Evolutionary conservation across 192 early-diverging fungal species (phyloP).

Genomic region (Coemansia sp.): DNA sequence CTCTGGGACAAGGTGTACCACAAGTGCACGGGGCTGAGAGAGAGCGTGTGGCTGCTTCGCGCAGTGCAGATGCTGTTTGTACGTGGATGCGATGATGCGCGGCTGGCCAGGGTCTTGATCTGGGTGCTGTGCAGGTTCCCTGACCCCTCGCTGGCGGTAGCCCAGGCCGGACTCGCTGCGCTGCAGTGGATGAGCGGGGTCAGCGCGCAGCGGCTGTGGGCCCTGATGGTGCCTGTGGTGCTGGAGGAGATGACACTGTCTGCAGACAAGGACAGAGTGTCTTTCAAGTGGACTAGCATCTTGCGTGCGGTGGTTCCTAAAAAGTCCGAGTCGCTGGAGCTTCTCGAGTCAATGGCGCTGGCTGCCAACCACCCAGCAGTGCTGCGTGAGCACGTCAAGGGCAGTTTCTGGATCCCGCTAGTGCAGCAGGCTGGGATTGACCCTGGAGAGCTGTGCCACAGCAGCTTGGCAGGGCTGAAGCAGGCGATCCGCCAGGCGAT

Average conservation of each 20-base stretch:
- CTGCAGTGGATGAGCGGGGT: conserved; percentile 16
- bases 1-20: conserved; percentile 81
- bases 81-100: conserved; percentile 25
- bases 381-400: conserved; percentile 41
- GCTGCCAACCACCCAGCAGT: conserved; percentile 46
- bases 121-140: conserved; percentile 45
- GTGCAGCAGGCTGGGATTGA: conserved; percentile 71
- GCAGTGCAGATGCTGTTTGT: conserved; percentile 49
- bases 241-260: conserved; percentile 16
- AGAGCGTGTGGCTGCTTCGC: conserved; percentile 68
- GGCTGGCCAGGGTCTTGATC: conserved; percentile 14
- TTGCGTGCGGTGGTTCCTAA: conserved; percentile 8
- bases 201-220: conserved; percentile 29
- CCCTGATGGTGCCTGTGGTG: conserved; percentile 2
- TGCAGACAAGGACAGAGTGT: neutral
- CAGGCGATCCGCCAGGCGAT: conserved; percentile 51
- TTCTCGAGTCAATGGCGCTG: conserved; percentile 56
- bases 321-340: conserved; percentile 5
- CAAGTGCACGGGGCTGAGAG: conserved; percentile 61
- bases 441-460: conserved; percentile 61
- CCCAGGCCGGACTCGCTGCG: neutral
- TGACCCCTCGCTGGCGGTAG: conserved; percentile 16
- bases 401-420: conserved; percentile 83
- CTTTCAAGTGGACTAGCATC: conserved; percentile 20
- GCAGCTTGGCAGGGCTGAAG: conserved; percentile 41